Base-by-base conservation (phyloP, 805 yeast species). In the Nematodospora valgi region DNA sequence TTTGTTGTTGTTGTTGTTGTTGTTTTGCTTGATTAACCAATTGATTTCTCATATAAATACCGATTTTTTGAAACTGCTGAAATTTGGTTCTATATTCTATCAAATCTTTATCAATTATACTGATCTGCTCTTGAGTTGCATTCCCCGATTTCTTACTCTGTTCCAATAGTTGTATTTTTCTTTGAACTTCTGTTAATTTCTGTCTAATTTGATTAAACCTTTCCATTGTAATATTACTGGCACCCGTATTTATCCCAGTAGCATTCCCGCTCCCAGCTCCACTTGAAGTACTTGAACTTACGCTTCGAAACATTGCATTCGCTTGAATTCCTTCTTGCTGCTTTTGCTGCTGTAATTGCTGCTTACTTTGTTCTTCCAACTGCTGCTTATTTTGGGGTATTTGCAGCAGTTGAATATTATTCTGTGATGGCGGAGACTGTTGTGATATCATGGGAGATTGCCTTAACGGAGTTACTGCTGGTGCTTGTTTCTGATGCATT, bases 1-100 rank as follows among this genome's bases (percentile, higher is more conserved):
- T 29, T 15, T 18, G 40, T 29, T 22, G 39, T 38, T 23, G 43
- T 38, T 16, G 44, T 18, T 26, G 44, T 23, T 32, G 40, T 10
- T 11, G 17, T 25, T 26, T 48, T 4, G 58, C 62, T 46, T 54
- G 62, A 28, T 59, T 64, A 28, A 62, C 48, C 34, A 69, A 53
- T 46, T 65, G 69, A 34, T 63, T 59, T 27, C 63, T 58, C 64
- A 76, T 59, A 44, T 67, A 70, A 21, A 64, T 51, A 1, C 80
- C 80, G 32, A 71, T 68, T 37, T 68, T 68, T 39, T 71, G 74
- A 45, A 72, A 76, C 30, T 71, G 72, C 15, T 69, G 67, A 43
- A 68, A 68, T 37, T 74, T 70, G 23, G 56, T 59, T 38, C 62
- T 70, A 44, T 74, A 49, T 24, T 72, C 72, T 13, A 60, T 58